phyloP scores from a whole-genome alignment of 768 basidiomycete species.

The Amanita inopinata region DNA sequence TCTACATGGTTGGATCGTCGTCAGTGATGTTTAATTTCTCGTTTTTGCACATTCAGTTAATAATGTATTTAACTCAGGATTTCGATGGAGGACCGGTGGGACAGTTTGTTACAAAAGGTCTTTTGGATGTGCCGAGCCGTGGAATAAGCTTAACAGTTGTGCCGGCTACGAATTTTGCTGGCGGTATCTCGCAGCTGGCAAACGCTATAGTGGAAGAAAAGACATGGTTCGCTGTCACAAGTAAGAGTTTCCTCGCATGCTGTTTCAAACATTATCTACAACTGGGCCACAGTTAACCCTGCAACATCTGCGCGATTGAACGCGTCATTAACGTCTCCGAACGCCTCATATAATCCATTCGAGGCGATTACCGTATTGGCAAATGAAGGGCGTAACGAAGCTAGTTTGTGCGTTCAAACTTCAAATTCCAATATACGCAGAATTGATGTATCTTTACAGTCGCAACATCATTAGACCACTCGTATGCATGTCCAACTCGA shows the following conservation, averaged over 20 bases:
- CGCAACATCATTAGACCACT: slow-evolving; percentile 24
- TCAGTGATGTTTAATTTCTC: too few relatives aligned
- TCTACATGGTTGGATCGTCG: slow-evolving; percentile 49
- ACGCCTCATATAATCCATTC: slow-evolving; percentile 37
- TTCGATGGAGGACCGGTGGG: slow-evolving; percentile 47
- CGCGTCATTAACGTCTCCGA: slow-evolving; percentile 24
- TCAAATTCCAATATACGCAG: background rate
- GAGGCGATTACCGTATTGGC: slow-evolving; percentile 39
- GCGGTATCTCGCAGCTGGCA: slow-evolving; percentile 30
- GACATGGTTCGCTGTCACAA: slow-evolving; percentile 41
- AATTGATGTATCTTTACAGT: slow-evolving; percentile 13
- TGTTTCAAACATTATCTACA: background rate
- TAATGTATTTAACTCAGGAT: too few relatives aligned
- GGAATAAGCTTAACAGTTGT: slow-evolving; percentile 32
- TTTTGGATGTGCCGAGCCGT: slow-evolving; percentile 19
- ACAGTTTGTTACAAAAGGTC: slow-evolving; percentile 25
- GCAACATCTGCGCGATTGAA: slow-evolving; percentile 28
- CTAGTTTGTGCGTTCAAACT: slow-evolving; percentile 38
- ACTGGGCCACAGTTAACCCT: slow-evolving; percentile 25
- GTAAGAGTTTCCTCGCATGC: slow-evolving; percentile 23
- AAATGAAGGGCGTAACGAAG: slow-evolving; percentile 49
- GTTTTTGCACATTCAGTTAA: too few relatives aligned
- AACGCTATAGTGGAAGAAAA: slow-evolving; percentile 35
- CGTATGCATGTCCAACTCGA: slow-evolving; percentile 13
- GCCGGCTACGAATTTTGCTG: slow-evolving; percentile 29